Percentiles rank a stretch among this genome's conserved stretches.
These are phyloP conservation scores for Metschnikowia noctiluminum DNA, from an alignment of 805 yeast species.

Conservation along the genomic window DNA sequence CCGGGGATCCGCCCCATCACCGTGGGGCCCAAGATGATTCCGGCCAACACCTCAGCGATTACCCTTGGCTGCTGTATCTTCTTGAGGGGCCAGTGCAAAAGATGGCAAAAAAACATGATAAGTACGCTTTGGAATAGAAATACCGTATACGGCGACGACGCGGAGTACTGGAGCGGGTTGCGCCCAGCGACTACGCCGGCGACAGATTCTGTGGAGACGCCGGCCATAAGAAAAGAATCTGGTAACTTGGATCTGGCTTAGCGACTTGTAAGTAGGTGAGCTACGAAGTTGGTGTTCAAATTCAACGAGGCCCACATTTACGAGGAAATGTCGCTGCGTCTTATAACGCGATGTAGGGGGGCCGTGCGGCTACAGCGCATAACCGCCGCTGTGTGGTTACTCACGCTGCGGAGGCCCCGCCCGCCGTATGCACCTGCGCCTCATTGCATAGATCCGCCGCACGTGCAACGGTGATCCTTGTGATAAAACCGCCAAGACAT, in stretches of 20 bases:
- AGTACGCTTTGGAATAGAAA: conserved; percentile 68
- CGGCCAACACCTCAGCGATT: conserved; percentile 77
- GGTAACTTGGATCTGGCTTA: too few species aligned
- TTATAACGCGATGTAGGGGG: background rate
- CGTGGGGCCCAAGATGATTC: conserved; percentile 72
- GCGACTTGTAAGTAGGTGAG: too few species aligned
- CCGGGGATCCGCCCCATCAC: conserved; percentile 70
- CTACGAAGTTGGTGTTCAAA: background rate
- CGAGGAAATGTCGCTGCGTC: background rate
- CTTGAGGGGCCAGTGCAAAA: conserved; percentile 58
- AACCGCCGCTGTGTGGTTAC: background rate
- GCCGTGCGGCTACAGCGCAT: background rate
- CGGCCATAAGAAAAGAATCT: too few species aligned
- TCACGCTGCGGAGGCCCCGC: background rate
- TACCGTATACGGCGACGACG: conserved; percentile 61
- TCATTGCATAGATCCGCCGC: background rate
- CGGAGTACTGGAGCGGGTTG: conserved; percentile 60
- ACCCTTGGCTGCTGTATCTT: conserved; percentile 72
- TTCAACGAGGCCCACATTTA: background rate
- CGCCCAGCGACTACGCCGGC: conserved; percentile 73
- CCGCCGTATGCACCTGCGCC: background rate
- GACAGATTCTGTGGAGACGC: conserved; percentile 36
- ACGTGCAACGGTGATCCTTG: too few species aligned
- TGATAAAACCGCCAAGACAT: too few species aligned
- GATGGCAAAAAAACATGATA: conserved; percentile 56